Conservation (phyloP, 108 stramenopile genomes). For the Epithemia pelagica region DNA sequence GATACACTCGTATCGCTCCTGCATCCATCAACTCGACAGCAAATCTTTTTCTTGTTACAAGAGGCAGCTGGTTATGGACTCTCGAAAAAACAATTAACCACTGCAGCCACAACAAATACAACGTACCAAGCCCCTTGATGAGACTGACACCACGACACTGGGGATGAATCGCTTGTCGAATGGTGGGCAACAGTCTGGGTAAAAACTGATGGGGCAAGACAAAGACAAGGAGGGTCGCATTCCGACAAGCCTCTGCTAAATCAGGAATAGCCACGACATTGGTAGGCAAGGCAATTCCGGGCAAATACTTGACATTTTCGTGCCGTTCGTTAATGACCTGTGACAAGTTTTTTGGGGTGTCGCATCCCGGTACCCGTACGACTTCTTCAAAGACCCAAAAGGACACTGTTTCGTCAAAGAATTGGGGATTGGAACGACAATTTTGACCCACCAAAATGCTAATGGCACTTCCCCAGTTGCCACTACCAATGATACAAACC, state of each 20-base stretch:
- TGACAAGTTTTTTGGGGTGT: constrained; percentile 48
- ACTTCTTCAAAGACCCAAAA: constrained; percentile 96
- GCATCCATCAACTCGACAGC: too few relatives aligned
- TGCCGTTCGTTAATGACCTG: constrained; percentile 88
- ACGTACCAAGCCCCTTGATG: constrained; percentile 75
- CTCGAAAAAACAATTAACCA: too few relatives aligned
- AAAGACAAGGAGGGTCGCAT: constrained; percentile 88
- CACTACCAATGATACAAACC: constrained; percentile 90
- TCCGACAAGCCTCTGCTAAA: constrained; percentile 70
- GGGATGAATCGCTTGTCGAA: constrained; percentile 56
- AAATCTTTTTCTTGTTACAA: neutral
- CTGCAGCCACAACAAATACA: neutral
- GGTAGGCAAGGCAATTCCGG: constrained; percentile 77
- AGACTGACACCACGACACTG: constrained; percentile 77
- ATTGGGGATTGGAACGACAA: constrained; percentile 36
- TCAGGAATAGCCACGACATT: constrained; percentile 86
- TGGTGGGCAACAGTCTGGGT: constrained; percentile 62
- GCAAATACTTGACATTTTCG: constrained; percentile 96
- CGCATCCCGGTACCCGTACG: constrained; percentile 20
- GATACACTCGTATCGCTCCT: too few relatives aligned
- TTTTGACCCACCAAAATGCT: constrained; percentile 82
- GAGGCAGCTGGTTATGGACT: too few relatives aligned
- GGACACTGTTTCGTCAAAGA: constrained; percentile 65
- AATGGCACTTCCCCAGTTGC: constrained; percentile 93
- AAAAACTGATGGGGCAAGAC: constrained; percentile 95